Conservation (phyloP, 108 stramenopile genomes). For the Nitzschia putrida region DNA sequence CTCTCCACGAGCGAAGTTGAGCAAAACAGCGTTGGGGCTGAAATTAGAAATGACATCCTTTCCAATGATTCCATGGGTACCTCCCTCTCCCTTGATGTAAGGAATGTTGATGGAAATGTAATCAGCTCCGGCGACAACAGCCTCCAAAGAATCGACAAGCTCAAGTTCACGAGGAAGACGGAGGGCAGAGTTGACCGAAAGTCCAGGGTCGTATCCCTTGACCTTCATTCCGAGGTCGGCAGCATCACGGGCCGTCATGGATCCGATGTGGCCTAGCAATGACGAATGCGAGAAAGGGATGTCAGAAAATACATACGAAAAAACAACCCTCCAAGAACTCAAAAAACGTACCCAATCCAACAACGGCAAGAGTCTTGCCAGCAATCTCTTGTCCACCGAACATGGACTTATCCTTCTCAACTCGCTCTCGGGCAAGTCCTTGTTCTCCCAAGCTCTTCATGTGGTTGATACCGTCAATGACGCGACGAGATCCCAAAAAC, state of each 20-base stretch:
- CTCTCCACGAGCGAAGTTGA: constrained; percentile 97
- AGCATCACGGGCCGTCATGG: constrained; percentile 88
- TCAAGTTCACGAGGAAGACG: constrained; percentile 71
- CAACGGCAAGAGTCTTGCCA: constrained; percentile 93
- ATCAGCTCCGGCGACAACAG: constrained; percentile 79
- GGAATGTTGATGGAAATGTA: constrained; percentile 95
- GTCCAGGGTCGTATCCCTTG: constrained; percentile 92
- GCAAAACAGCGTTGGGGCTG: constrained; percentile 80
- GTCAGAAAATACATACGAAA: background rate
- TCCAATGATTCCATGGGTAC: constrained; percentile 88
- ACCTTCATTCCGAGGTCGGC: constrained; percentile 85
- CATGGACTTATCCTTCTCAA: constrained; percentile 92
- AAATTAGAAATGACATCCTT: constrained; percentile 71
- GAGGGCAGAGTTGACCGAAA: constrained; percentile 84
- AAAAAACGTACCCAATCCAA: constrained; percentile 70
- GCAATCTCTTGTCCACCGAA: constrained; percentile 91
- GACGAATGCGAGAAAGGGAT: background rate
- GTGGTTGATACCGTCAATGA: constrained; percentile 88
- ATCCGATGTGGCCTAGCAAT: constrained; percentile 85
- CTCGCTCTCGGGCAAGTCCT: constrained; percentile 81
- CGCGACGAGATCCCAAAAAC: constrained; percentile 73
- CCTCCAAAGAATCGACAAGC: constrained; percentile 68
- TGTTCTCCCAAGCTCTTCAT: constrained; percentile 82
- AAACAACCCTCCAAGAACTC: background rate
- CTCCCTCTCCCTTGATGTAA: constrained; percentile 89